Conservation (phyloP, 805 yeast species). For the Candida maltosa region DNA sequence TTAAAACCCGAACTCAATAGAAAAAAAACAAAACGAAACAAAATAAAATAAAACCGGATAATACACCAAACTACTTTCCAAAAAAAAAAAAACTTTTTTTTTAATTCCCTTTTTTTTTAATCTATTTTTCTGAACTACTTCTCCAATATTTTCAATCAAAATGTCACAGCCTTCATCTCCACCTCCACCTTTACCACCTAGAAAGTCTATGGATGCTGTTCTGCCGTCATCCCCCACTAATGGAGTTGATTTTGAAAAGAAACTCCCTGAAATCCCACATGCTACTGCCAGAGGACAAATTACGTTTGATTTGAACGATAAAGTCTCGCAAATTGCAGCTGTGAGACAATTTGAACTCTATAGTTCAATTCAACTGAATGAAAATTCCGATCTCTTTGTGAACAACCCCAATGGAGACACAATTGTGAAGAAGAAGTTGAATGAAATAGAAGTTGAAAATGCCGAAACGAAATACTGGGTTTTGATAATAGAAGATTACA, state of each 20-base stretch:
- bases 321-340: slow-evolving; percentile 18
- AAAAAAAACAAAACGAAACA: too few relatives aligned
- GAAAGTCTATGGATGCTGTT: background rate
- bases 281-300: background rate
- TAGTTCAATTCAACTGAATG: slow-evolving; percentile 22
- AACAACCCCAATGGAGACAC: background rate
- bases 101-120: too few relatives aligned
- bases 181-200: background rate
- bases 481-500: slow-evolving; percentile 6
- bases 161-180: too few relatives aligned
- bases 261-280: background rate
- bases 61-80: too few relatives aligned
- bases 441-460: slow-evolving; percentile 3
- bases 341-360: slow-evolving; percentile 23
- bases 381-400: slow-evolving; percentile 21
- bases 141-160: too few relatives aligned
- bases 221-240: background rate
- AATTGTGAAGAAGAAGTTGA: slow-evolving; percentile 5
- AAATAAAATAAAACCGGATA: too few relatives aligned
- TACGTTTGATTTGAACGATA: slow-evolving; percentile 6
- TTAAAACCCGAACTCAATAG: too few relatives aligned
- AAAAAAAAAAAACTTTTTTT: too few relatives aligned
- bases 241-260: background rate
- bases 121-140: too few relatives aligned
- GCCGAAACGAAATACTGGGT: slow-evolving; percentile 9